Percentiles rank a stretch among this genome's conserved stretches.
Evolutionary conservation across 371 early-diverging fungal genomes (phyloP).

Genomic region (Mucor racemosus): DNA sequence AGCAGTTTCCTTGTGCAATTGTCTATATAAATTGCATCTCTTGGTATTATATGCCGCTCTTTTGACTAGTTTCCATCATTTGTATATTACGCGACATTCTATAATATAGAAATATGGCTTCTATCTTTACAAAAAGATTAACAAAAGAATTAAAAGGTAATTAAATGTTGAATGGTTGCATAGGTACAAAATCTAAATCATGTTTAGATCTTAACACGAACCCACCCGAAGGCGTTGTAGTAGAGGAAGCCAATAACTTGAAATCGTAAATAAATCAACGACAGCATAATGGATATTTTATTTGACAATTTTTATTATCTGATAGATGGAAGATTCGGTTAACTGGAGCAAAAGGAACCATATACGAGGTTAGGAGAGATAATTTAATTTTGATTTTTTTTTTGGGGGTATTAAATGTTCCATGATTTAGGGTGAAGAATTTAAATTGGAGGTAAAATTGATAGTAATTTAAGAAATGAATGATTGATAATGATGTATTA

Average conservation of each 20-base stretch:
- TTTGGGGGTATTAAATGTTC: too few species aligned
- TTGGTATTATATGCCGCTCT: neutral
- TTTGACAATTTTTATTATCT: neutral
- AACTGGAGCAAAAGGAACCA: constrained; percentile 68
- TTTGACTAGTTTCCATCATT: neutral
- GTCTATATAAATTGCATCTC: neutral
- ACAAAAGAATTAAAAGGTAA: constrained; percentile 63
- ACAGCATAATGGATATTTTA: neutral
- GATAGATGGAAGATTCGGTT: constrained; percentile 67
- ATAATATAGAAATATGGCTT: constrained; percentile 18
- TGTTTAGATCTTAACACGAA: constrained; percentile 58
- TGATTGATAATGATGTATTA: neutral
- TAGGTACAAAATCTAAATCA: neutral
- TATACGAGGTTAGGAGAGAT: constrained; percentile 58
- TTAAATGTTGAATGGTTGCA: neutral
- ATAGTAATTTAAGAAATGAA: neutral
- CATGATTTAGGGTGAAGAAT: constrained; percentile 58
- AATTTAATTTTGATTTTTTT: constrained; percentile 26
- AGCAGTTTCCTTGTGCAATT: neutral
- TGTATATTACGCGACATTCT: constrained; percentile 1
- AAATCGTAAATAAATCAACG: constrained; percentile 27
- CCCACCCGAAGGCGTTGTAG: constrained; percentile 61
- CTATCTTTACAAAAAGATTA: constrained; percentile 45
- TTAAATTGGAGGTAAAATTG: constrained; percentile 61
- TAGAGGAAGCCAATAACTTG: constrained; percentile 64